A percentile compares a stretch with the other conserved stretches of the same genome.
Conservation (phyloP, 495 filamentous ascomycete genomes). For the Saxophila tyrrhenica region DNA sequence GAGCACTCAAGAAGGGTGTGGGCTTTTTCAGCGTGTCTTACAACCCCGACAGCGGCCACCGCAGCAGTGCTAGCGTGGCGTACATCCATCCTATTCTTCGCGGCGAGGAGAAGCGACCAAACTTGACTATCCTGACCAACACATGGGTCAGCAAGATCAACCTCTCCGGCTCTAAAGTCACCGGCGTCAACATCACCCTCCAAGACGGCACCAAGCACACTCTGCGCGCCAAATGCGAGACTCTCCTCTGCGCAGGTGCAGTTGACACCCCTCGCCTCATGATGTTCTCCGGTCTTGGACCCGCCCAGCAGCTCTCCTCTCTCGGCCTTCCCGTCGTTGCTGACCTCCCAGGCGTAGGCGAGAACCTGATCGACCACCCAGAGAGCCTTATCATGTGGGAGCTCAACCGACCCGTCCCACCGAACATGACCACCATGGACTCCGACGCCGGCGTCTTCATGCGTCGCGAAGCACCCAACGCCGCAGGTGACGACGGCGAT, state of each 20-base stretch:
- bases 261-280: constrained; percentile 66
- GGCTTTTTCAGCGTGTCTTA: constrained; percentile 80
- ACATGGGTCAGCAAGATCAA: constrained; percentile 71
- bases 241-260: constrained; percentile 66
- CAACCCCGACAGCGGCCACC: constrained; percentile 66
- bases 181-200: constrained; percentile 53
- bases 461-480: constrained; percentile 54
- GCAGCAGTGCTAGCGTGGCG: constrained; percentile 70
- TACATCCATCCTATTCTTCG: constrained; percentile 78
- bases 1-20: constrained; percentile 57
- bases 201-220: constrained; percentile 51
- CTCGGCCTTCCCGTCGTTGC: constrained; percentile 58
- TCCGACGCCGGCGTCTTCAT: constrained; percentile 77
- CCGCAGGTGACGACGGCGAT: constrained; percentile 51
- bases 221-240: constrained; percentile 54
- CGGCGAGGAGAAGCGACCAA: constrained; percentile 62
- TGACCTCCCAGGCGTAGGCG: constrained; percentile 65
- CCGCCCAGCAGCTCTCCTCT: constrained; percentile 46
- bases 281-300: constrained; percentile 69
- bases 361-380: constrained; percentile 69
- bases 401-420: constrained; percentile 61
- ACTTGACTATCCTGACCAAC: constrained; percentile 68
- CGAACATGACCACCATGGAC: constrained; percentile 74
- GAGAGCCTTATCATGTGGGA: constrained; percentile 78
- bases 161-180: constrained; percentile 48